Base-by-base conservation (phyloP, 257 asterid genomes). In the Jacaranda copaia region DNA sequence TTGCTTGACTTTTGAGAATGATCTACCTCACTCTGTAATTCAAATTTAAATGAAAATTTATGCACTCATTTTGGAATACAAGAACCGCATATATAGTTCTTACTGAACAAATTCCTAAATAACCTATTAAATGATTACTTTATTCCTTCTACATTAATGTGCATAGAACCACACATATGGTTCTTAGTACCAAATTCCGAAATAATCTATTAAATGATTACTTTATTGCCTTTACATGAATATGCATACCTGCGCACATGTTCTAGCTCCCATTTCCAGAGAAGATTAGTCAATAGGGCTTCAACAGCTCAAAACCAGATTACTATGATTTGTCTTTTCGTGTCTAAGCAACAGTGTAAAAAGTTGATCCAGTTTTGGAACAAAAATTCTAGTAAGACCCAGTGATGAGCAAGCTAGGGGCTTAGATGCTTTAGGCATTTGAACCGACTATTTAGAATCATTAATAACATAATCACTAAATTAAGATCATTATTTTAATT, bases 21-120 rank as follows among this genome's bases (percentile, higher is more conserved):
- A 77, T 88, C 94, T 40, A 84, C 71, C 66, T 88, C 96, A 81
- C 88, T 87, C 97, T 91, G 94, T 55, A 70, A 78, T 68, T 73
- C 16, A 69, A 78, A 80, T 11, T 49, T 53, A 66, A 70, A 53
- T 19, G 18, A 52, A 81, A 85, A 56, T 68, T 59, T 55, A 45
- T 40, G 40, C 48, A 51, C 58, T 65, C 67, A 58, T 10, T 32
- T 68, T 67, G 58, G 63, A 74, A 56, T 36, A 68, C 55, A 57
- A 59, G 19, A 53, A 77, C 53, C 35, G 38, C 57, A 76, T 4
- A 32, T 36, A 42, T 14, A 77, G 13, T 69, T 64, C 77, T 32
- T 49, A 73, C 66, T 46, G 12, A 10, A 40, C 5, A 66, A 52
- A 40, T 40, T 68, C 58, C 45, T 19, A 39, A 43, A 53, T 39